Evolutionary conservation across 768 basidiomycete genomes (phyloP), one percentile per base, ranked within the genome.

Genomic region (Trametes punicea): DNA sequence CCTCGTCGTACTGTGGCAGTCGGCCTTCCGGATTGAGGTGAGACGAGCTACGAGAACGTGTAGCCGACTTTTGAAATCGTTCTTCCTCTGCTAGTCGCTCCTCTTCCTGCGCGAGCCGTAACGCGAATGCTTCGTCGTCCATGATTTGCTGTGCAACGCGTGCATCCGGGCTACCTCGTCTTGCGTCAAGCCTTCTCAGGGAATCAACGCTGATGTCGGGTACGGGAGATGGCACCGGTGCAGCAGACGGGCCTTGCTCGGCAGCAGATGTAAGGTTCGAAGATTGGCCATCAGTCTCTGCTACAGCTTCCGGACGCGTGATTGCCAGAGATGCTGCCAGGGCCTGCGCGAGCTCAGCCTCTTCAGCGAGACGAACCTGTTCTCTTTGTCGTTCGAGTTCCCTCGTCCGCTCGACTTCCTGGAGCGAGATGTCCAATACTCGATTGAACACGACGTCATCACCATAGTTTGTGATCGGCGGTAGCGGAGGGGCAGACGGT

Each of bases 341-440:
- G 0, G 87, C 89, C 58, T 75, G 75, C 20, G 80, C 81, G 13
- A 90, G 72, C 39, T 89, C 84, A 27, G 83, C 82, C 55, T 88
- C 85, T 65, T 90, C 87, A 55, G 67, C 67, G 6, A 18, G 36
- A 11, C 31, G 10, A 20, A 54, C 26, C 18, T 46, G 18, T 30
- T 46, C 31, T 26, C 44, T 34, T 10, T 41, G 39, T 39, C 60
- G 54, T 29, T 48, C 53, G 6, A 38, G 8, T 27, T 50, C 34
- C 29, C n/a, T 36, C 16, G 33, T 26, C 16, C 50, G 55, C 25
- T 50, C 56, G 10, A 60, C 55, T 27, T 62, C 61, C 57, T 44
- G 46, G 4, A 51, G 55, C 13, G 69, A 66, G n/a, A 60, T 34
- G 46, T 62, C 61, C 0, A 68, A 44, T 4, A 59, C 65, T 18